Evolutionary conservation across 2,329 filamentous ascomycete genomes (phyloP).

Genomic region (Nannizziopsis arthrosporioides): DNA sequence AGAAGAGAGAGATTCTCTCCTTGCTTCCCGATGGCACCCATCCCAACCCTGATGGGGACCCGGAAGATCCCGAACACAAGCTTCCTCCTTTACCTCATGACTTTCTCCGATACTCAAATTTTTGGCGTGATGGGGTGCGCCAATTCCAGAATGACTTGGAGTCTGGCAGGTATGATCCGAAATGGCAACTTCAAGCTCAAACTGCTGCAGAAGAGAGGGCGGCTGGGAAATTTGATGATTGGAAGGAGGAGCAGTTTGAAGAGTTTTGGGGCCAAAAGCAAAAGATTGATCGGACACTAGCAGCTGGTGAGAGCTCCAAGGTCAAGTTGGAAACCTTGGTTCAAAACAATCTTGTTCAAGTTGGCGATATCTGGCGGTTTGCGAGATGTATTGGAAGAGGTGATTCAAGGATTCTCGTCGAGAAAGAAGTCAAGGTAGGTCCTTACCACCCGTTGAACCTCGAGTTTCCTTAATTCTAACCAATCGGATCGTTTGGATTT

Average conservation of each 20-base stretch:
- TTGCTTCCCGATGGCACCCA: conserved; percentile 35
- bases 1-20: conserved; percentile 32
- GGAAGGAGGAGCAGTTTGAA: conserved; percentile 45
- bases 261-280: conserved; percentile 48
- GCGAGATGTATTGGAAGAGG: conserved; percentile 18
- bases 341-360: conserved; percentile 25
- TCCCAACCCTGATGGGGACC: conserved; percentile 21
- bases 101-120: conserved; percentile 35
- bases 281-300: conserved; percentile 23
- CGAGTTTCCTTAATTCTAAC: background rate
- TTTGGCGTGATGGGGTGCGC: conserved; percentile 43
- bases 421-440: conserved; percentile 35
- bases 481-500: background rate
- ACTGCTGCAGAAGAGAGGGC: conserved; percentile 42
- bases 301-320: conserved; percentile 33
- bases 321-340: conserved; percentile 31
- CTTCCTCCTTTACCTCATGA: conserved; percentile 31
- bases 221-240: conserved; percentile 46
- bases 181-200: conserved; percentile 46
- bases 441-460: too few species aligned
- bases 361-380: conserved; percentile 35
- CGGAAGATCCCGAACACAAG: conserved; percentile 22
- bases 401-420: conserved; percentile 23
- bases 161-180: conserved; percentile 45
- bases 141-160: conserved; percentile 46